Conservation (phyloP, 495 filamentous ascomycete genomes). For the Friedmanniomyces endolithicus region DNA sequence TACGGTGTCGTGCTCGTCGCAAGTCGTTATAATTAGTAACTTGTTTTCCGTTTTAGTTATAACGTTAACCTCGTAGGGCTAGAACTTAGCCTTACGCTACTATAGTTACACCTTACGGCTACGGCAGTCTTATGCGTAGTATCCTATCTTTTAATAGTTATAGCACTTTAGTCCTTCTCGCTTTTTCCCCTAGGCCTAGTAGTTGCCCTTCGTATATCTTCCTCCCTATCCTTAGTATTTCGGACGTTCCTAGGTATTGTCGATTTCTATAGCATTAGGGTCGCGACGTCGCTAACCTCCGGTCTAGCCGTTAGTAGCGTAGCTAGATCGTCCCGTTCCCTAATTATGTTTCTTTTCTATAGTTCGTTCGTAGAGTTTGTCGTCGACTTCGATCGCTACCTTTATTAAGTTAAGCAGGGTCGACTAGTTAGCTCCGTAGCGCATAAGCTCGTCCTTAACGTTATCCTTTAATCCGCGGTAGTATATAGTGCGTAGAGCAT, state of each 20-base stretch:
- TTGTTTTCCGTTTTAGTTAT: not conserved
- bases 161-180: slow-evolving; percentile 1
- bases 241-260: not conserved
- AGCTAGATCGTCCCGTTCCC: slow-evolving; percentile 3
- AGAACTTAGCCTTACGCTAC: not conserved
- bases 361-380: slow-evolving; percentile 4
- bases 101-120: not conserved
- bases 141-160: not conserved
- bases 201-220: not conserved
- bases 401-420: not conserved
- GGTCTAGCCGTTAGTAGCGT: not conserved
- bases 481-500: not conserved
- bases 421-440: not conserved
- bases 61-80: not conserved
- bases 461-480: slow-evolving; percentile 1
- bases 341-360: slow-evolving; percentile 5
- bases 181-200: not conserved
- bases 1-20: not conserved
- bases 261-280: slow-evolving; percentile 7
- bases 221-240: not conserved
- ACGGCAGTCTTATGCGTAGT: not conserved
- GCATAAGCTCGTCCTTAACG: slow-evolving; percentile 10
- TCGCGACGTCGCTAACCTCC: not conserved
- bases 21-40: not conserved
- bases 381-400: not conserved